Conservation (phyloP, 345 rosid species). For the Eucalyptus coolabah region DNA sequence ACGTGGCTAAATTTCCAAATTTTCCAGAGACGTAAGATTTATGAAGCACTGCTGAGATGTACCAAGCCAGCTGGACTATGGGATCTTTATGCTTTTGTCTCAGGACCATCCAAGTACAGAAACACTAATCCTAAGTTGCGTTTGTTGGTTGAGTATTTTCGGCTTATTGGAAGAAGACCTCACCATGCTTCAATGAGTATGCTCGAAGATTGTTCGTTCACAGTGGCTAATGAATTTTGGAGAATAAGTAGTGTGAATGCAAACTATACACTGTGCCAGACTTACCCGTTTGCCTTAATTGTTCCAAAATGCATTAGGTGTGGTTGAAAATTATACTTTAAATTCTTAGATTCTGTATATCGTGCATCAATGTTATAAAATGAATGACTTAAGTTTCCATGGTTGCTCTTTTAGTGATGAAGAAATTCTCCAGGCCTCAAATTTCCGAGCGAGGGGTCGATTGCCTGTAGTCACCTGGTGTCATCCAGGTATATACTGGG, state of each 20-base stretch:
- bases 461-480: constrained; percentile 94
- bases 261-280: constrained; percentile 61
- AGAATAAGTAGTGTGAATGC: constrained; percentile 71
- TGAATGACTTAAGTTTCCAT: not conserved
- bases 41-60: constrained; percentile 49
- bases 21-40: constrained; percentile 65
- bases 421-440: constrained; percentile 76
- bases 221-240: constrained; percentile 74
- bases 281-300: constrained; percentile 86
- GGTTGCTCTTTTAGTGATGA: constrained; percentile 49
- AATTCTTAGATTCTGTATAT: not conserved
- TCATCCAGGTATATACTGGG: constrained; percentile 57
- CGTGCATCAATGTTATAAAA: not conserved
- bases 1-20: not conserved
- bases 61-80: constrained; percentile 57
- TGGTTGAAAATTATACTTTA: not conserved
- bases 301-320: constrained; percentile 80
- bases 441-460: constrained; percentile 82
- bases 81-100: constrained; percentile 82
- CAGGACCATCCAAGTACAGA: constrained; percentile 60
- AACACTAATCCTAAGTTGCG: constrained; percentile 73
- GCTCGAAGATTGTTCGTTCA: constrained; percentile 58
- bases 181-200: constrained; percentile 47
- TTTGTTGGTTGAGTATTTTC: constrained; percentile 84
- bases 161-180: constrained; percentile 67